Evolutionary conservation across 805 yeast genomes (phyloP).

Genomic region (Tetrapisispora fleetii): DNA sequence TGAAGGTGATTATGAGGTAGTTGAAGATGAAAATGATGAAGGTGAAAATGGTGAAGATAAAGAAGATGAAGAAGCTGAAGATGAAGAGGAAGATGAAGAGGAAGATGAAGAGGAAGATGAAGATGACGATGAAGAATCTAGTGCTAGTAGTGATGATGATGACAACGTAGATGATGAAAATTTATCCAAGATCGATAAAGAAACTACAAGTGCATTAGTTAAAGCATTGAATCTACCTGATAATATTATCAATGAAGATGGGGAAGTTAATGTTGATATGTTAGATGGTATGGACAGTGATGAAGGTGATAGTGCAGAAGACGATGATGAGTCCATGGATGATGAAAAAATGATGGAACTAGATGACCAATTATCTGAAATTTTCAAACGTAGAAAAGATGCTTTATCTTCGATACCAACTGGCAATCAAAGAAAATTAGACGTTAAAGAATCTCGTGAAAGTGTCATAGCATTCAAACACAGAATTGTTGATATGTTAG

Average conservation of each 20-base stretch:
- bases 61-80: conserved; percentile 25
- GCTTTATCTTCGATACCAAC: conserved; percentile 45
- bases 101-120: conserved; percentile 12
- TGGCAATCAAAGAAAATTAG: conserved; percentile 61
- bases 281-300: conserved; percentile 36
- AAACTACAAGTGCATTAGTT: conserved; percentile 56
- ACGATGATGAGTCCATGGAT: conserved; percentile 77
- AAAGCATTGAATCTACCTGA: conserved; percentile 61
- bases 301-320: conserved; percentile 39
- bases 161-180: conserved; percentile 32
- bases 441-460: conserved; percentile 69
- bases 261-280: conserved; percentile 39
- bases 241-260: conserved; percentile 32
- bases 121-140: conserved; percentile 15
- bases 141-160: conserved; percentile 10
- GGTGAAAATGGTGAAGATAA: conserved; percentile 23
- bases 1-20: conserved; percentile 41
- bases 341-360: conserved; percentile 95
- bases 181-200: conserved; percentile 39
- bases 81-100: conserved; percentile 19
- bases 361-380: conserved; percentile 72
- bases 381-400: conserved; percentile 73
- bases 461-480: conserved; percentile 71
- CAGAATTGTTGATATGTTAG: conserved; percentile 69
- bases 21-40: conserved; percentile 34